These are phyloP conservation scores for Hypomontagnella submonticulosa DNA, from an alignment of 495 filamentous ascomycete genomes.

Conservation along the genomic window DNA sequence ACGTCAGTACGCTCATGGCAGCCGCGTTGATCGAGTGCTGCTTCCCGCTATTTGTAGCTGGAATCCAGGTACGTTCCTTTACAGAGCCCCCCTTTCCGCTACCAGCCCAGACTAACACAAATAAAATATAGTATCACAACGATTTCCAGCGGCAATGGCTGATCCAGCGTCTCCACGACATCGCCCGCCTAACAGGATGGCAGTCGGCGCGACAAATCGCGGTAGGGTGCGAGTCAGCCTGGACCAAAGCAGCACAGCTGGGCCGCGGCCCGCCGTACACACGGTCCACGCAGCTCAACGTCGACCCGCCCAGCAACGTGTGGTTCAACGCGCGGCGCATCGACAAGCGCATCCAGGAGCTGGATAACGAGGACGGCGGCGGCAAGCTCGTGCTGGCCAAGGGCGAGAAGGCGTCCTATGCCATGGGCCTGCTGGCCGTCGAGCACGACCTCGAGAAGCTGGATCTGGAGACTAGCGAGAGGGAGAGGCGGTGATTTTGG, in stretches of 20 bases:
- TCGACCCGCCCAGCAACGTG: conserved; percentile 48
- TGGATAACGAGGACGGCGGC: conserved; percentile 43
- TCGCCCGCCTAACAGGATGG: conserved; percentile 87
- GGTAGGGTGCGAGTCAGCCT: conserved; percentile 82
- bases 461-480: conserved; percentile 49
- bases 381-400: conserved; percentile 56
- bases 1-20: conserved; percentile 82
- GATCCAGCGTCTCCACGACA: conserved; percentile 74
- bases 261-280: conserved; percentile 81
- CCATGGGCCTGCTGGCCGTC: conserved; percentile 62
- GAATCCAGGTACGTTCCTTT: conserved; percentile 65
- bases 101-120: conserved; percentile 5
- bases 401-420: conserved; percentile 63
- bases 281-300: conserved; percentile 54
- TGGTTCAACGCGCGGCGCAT: conserved; percentile 56
- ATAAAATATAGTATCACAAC: conserved; percentile 72
- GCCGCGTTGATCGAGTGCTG: conserved; percentile 82
- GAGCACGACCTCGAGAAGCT: conserved; percentile 63
- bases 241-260: conserved; percentile 75
- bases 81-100: background rate
- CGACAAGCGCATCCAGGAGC: conserved; percentile 55
- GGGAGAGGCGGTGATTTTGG: conserved; percentile 17
- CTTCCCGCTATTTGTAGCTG: conserved; percentile 86
- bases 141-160: conserved; percentile 78
- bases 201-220: conserved; percentile 82